Percentiles rank a stretch among this genome's conserved stretches.
These are phyloP conservation scores for Solanum raphanifolium DNA, from an alignment of 257 asterid genomes.

Conservation along the genomic window DNA sequence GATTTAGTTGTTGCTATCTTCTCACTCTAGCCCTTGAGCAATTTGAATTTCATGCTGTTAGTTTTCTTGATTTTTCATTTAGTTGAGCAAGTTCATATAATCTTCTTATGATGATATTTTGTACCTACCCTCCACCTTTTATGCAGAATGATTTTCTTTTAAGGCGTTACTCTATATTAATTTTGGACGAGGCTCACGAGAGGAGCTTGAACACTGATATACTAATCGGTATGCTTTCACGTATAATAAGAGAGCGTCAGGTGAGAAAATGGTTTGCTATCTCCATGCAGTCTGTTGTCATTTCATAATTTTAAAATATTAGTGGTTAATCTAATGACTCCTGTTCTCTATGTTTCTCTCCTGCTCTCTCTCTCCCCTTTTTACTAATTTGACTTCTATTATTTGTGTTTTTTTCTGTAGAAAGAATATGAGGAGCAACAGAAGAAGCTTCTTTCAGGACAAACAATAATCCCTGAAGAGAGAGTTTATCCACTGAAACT, in stretches of 20 bases:
- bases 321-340: not conserved
- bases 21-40: not conserved
- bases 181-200: constrained; percentile 97
- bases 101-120: not conserved
- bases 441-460: constrained; percentile 48
- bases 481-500: constrained; percentile 75
- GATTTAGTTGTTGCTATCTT: not conserved
- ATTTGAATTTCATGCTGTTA: not conserved
- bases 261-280: constrained; percentile 26
- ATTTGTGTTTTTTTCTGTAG: constrained; percentile 25
- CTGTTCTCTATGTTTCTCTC: not conserved
- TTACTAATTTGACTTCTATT: not conserved
- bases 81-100: not conserved
- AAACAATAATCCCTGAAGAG: constrained; percentile 27
- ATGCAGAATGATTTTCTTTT: constrained; percentile 72
- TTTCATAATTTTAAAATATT: not conserved
- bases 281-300: not conserved
- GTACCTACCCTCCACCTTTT: not conserved
- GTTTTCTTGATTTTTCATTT: not conserved
- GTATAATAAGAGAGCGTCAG: constrained; percentile 70
- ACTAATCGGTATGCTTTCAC: constrained; percentile 99
- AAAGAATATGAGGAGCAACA: constrained; percentile 60
- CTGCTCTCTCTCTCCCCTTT: not conserved
- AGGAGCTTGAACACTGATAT: constrained; percentile 97
- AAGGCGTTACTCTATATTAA: constrained; percentile 73